Conservation (phyloP, 2,329 filamentous ascomycete species). For the Emergomyces orientalis region DNA sequence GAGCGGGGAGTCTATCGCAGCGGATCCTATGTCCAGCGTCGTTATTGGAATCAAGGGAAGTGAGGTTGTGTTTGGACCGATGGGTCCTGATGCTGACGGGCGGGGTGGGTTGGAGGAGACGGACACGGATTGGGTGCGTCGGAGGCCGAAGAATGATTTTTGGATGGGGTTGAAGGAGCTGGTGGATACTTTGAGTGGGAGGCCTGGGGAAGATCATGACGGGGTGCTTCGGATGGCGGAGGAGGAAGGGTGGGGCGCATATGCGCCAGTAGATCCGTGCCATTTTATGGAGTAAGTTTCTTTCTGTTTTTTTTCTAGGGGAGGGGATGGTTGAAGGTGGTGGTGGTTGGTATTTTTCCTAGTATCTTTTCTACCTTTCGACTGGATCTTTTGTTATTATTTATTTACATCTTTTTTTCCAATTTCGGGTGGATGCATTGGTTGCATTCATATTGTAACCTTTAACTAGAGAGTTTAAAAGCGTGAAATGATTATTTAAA, state of each 20-base stretch:
- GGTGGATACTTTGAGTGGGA: conserved; percentile 75
- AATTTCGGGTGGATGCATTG: too few species aligned
- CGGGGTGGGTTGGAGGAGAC: conserved; percentile 58
- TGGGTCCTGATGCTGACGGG: conserved; percentile 44
- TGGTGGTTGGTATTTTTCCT: not conserved
- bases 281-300: conserved; percentile 5
- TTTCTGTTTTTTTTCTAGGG: too few species aligned
- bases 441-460: too few species aligned
- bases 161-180: conserved; percentile 74
- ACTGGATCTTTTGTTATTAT: too few species aligned
- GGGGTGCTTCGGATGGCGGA: conserved; percentile 14
- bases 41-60: conserved; percentile 93
- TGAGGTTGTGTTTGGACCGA: conserved; percentile 74
- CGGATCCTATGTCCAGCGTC: conserved; percentile 61
- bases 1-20: conserved; percentile 57
- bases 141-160: conserved; percentile 73
- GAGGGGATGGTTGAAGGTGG: too few species aligned
- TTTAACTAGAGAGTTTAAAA: too few species aligned
- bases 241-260: conserved; percentile 19
- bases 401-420: too few species aligned
- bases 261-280: not conserved
- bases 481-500: too few species aligned
- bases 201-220: conserved; percentile 38
- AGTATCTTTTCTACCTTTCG: too few species aligned
- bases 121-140: conserved; percentile 88